Evolutionary conservation across 768 basidiomycete species (phyloP).

Genomic region (Solioccasus polychromus): DNA sequence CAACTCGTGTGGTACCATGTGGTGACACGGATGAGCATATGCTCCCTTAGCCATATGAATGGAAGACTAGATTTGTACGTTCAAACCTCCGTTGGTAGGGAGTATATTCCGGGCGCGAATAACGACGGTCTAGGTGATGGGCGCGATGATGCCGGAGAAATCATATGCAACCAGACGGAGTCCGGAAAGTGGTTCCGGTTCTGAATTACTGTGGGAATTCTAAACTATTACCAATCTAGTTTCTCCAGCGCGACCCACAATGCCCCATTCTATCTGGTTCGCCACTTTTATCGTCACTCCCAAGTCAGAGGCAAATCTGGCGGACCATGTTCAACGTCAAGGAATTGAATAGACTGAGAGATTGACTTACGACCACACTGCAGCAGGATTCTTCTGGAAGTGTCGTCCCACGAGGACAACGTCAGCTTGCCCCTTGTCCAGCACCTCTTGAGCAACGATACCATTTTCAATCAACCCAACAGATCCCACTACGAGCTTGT

Average conservation of each 20-base stretch:
- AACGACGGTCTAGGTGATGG: neutral
- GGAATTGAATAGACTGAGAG: too few species aligned
- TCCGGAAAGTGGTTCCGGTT: too few species aligned
- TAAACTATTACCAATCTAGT: constrained; percentile 17
- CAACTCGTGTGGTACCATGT: neutral
- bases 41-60: neutral
- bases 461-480: constrained; percentile 34
- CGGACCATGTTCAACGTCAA: neutral
- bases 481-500: constrained; percentile 33
- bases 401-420: constrained; percentile 48
- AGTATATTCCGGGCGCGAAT: neutral
- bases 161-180: too few species aligned
- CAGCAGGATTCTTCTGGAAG: constrained; percentile 61
- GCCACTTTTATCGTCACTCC: constrained; percentile 45
- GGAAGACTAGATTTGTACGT: neutral
- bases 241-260: constrained; percentile 35
- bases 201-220: too few species aligned
- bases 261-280: constrained; percentile 57
- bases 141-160: too few species aligned
- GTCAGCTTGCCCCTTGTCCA: constrained; percentile 44
- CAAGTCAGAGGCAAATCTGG: constrained; percentile 51
- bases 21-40: neutral
- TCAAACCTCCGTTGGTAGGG: neutral
- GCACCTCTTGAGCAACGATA: constrained; percentile 41
- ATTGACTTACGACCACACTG: constrained; percentile 36